These are phyloP conservation scores for Populus deltoides DNA, from an alignment of 345 rosid species.

Conservation along the genomic window DNA sequence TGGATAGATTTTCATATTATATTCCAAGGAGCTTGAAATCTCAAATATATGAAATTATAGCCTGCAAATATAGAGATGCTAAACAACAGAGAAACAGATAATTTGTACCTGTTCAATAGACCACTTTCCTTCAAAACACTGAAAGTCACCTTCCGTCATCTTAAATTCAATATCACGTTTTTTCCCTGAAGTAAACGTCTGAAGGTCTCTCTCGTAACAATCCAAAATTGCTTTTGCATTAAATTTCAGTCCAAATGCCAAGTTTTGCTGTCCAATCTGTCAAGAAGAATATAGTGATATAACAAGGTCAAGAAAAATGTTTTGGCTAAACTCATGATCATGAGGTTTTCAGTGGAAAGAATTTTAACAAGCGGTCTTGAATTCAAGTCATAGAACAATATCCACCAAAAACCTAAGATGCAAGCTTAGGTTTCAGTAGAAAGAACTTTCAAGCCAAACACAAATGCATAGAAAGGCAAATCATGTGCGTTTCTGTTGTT, in stretches of 20 bases:
- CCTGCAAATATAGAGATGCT: neutral
- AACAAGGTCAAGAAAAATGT: neutral
- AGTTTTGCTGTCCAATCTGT: conserved; percentile 81
- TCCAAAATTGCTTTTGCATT: conserved; percentile 83
- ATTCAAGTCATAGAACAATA: neutral
- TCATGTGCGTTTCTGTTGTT: neutral
- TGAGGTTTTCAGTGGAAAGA: neutral
- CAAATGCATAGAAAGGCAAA: neutral
- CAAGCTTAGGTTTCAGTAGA: neutral
- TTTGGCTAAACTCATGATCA: neutral
- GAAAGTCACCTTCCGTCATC: conserved; percentile 94
- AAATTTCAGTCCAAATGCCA: conserved; percentile 76
- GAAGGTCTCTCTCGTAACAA: conserved; percentile 80
- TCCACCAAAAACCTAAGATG: neutral
- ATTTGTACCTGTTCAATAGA: conserved; percentile 75
- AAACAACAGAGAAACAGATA: neutral
- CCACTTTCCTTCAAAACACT: conserved; percentile 87
- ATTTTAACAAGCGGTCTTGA: neutral
- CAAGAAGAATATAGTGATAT: conserved; percentile 7
- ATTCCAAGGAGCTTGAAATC: neutral
- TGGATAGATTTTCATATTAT: neutral
- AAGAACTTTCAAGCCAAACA: neutral
- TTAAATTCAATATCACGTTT: conserved; percentile 85
- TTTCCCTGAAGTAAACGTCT: conserved; percentile 45
- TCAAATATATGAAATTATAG: neutral